Evolutionary conservation across 768 basidiomycete species (phyloP).

Genomic region (Exsudoporus frostii): DNA sequence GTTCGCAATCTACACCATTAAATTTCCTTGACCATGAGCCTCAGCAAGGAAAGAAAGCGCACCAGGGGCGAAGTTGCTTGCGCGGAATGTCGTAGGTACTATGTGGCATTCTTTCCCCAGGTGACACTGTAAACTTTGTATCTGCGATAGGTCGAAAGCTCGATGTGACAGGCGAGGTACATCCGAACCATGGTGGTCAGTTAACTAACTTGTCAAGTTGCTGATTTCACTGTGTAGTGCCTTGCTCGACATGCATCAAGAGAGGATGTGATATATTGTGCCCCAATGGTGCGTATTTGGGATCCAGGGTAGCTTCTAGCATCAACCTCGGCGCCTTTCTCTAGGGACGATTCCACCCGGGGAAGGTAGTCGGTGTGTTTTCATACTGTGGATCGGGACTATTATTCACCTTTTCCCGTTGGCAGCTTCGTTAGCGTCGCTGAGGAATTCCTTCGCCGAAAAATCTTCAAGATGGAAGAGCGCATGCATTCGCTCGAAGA

Average conservation of each 20-base stretch:
- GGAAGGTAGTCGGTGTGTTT: slow-evolving; percentile 48
- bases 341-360: slow-evolving; percentile 52
- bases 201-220: background rate
- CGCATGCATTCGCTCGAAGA: slow-evolving; percentile 55
- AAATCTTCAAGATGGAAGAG: slow-evolving; percentile 44
- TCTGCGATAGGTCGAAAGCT: slow-evolving; percentile 22
- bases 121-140: background rate
- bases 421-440: slow-evolving; percentile 50
- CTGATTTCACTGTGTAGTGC: slow-evolving; percentile 15
- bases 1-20: background rate
- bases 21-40: slow-evolving; percentile 7
- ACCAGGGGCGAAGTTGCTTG: slow-evolving; percentile 30
- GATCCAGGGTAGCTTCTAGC: background rate
- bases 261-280: slow-evolving; percentile 47
- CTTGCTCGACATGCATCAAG: slow-evolving; percentile 45
- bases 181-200: background rate
- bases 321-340: background rate
- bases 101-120: background rate
- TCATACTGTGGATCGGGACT: background rate
- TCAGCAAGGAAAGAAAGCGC: slow-evolving; percentile 23
- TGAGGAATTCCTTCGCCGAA: slow-evolving; percentile 50
- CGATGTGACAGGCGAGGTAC: slow-evolving; percentile 27
- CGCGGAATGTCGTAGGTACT: slow-evolving; percentile 31
- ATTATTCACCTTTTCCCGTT: background rate
- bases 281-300: slow-evolving; percentile 43